Percentiles rank a stretch among this genome's conserved stretches.
These are phyloP conservation scores for Bryoerythrophyllum caledonicum DNA, from an alignment of 225 moss, liverwort and hornwort genomes.

Conservation along the genomic window DNA sequence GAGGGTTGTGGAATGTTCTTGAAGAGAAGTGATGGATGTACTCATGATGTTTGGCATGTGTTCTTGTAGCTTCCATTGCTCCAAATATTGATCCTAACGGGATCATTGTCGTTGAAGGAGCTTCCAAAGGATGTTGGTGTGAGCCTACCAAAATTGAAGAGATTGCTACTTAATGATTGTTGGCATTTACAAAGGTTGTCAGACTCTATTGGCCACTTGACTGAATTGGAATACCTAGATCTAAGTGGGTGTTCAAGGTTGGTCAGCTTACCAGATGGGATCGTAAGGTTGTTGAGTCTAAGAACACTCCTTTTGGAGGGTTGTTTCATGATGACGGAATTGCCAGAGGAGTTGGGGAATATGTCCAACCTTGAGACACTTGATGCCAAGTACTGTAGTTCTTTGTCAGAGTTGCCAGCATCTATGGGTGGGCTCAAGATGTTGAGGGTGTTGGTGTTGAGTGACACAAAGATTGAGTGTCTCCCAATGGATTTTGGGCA, in stretches of 20 bases:
- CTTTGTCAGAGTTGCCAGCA: background rate
- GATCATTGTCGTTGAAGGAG: background rate
- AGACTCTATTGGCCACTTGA: background rate
- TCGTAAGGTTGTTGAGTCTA: background rate
- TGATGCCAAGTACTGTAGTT: accelerated
- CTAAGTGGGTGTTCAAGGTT: accelerated
- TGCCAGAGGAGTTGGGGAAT: background rate
- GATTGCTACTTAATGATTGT: accelerated
- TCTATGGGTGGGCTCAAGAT: background rate
- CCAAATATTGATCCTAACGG: background rate
- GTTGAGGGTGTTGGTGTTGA: background rate
- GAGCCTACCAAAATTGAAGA: background rate
- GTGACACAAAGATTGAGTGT: background rate
- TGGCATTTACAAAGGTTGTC: background rate
- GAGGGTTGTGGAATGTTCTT: too few species aligned
- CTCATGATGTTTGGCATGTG: background rate
- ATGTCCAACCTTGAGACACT: background rate
- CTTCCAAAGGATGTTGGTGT: background rate
- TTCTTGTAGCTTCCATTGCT: background rate
- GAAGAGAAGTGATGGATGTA: too few species aligned
- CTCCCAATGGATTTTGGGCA: background rate
- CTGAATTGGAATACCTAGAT: background rate
- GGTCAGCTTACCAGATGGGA: background rate
- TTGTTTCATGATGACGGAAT: accelerated
- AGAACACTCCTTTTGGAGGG: accelerated